Conservation (phyloP, 208 protist species). For the Phytomonas serpens region DNA sequence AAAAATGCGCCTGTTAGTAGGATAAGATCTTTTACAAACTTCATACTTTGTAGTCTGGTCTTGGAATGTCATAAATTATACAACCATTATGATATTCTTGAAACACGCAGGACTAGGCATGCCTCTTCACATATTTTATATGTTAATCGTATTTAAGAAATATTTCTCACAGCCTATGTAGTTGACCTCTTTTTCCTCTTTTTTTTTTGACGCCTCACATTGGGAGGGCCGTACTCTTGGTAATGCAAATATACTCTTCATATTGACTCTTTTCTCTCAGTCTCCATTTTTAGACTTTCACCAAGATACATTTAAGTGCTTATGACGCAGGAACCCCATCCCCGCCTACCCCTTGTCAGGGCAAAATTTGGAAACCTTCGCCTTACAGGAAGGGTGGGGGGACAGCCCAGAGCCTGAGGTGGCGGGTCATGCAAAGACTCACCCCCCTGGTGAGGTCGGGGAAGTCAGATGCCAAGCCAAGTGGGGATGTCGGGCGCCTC, state of each 20-base stretch:
- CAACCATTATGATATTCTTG: background rate
- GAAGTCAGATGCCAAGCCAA: too few species aligned
- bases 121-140: background rate
- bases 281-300: background rate
- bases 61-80: background rate
- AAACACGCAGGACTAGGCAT: background rate
- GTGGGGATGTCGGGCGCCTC: too few species aligned
- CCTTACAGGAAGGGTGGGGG: too few species aligned
- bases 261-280: background rate
- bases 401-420: too few species aligned
- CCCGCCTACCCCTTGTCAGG: too few species aligned
- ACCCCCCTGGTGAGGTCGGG: too few species aligned
- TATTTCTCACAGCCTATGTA: background rate
- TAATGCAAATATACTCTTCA: background rate
- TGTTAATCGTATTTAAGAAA: background rate
- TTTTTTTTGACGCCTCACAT: background rate
- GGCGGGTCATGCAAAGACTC: too few species aligned
- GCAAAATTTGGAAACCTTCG: too few species aligned
- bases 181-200: constrained; percentile 8
- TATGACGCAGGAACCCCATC: background rate
- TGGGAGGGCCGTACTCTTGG: background rate
- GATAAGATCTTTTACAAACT: background rate
- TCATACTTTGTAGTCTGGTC: background rate
- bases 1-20: background rate
- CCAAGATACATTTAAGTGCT: background rate